Evolutionary conservation across 2,329 filamentous ascomycete species (phyloP).

Genomic region (Leptographium lundbergii): DNA sequence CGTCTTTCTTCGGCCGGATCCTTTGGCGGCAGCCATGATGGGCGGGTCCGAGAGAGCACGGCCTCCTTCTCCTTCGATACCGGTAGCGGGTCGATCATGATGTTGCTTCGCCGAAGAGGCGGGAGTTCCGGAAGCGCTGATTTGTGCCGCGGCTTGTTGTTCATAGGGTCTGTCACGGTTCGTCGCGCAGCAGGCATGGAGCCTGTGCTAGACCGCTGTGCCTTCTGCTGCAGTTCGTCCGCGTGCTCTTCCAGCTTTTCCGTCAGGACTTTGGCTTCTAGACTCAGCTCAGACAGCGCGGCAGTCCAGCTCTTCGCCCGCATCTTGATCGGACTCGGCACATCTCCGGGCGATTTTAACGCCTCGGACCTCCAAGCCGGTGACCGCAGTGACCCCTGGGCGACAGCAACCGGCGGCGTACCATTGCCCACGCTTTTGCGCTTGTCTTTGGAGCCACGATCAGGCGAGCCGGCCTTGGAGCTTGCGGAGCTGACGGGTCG

Average conservation of each 20-base stretch:
- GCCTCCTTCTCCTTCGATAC: constrained; percentile 81
- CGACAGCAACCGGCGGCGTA: constrained; percentile 45
- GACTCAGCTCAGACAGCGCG: constrained; percentile 53
- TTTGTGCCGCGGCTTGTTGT: constrained; percentile 44
- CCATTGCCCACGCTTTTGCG: constrained; percentile 49
- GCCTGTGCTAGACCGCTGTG: constrained; percentile 23
- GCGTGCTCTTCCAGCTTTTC: constrained; percentile 72
- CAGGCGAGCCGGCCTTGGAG: constrained; percentile 42
- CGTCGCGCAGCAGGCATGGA: constrained; percentile 23
- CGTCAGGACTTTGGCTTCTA: constrained; percentile 62
- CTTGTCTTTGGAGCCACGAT: constrained; percentile 36
- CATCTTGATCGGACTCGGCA: constrained; percentile 31
- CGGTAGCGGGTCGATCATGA: constrained; percentile 74
- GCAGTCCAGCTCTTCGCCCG: constrained; percentile 65
- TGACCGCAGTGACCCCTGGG: constrained; percentile 47
- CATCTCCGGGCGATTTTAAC: constrained; percentile 20
- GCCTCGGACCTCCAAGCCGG: constrained; percentile 39
- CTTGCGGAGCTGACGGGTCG: constrained; percentile 32
- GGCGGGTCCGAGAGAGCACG: constrained; percentile 65
- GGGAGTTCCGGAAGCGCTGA: constrained; percentile 57
- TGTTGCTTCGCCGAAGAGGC: constrained; percentile 58
- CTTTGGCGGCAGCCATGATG: constrained; percentile 77
- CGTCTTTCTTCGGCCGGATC: constrained; percentile 82
- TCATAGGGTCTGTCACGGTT: constrained; percentile 18
- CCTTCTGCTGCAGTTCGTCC: constrained; percentile 43